A percentile compares a stretch with the other conserved stretches of the same genome.
Evolutionary conservation across 2,329 filamentous ascomycete species (phyloP).

Genomic region (Trichophyton simii): DNA sequence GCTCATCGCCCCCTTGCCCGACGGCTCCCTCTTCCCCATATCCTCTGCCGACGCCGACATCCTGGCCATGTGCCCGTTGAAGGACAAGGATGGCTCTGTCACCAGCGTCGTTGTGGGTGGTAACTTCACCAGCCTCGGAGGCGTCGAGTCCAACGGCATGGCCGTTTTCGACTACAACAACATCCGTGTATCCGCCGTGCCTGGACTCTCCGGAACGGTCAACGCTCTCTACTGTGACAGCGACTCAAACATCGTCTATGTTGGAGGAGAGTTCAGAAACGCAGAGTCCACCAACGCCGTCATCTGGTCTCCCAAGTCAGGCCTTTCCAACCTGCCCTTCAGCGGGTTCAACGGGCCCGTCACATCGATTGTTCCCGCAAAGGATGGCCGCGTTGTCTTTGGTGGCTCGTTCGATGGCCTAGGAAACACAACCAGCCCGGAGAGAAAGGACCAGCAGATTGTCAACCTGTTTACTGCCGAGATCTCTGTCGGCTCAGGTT

Average conservation of each 20-base stretch:
- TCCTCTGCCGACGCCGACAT: constrained; percentile 73
- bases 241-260: constrained; percentile 65
- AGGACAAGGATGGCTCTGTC: constrained; percentile 51
- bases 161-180: constrained; percentile 69
- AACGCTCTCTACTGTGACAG: constrained; percentile 72
- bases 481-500: constrained; percentile 52
- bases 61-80: constrained; percentile 73
- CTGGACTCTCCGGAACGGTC: constrained; percentile 73
- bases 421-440: constrained; percentile 56
- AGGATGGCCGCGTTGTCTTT: constrained; percentile 78
- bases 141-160: constrained; percentile 61
- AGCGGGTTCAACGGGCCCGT: constrained; percentile 91
- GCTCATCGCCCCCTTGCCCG: constrained; percentile 69
- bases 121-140: constrained; percentile 86
- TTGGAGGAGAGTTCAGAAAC: constrained; percentile 74
- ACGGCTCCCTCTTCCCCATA: constrained; percentile 66
- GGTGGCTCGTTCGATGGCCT: constrained; percentile 81
- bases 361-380: constrained; percentile 65
- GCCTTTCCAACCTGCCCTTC: constrained; percentile 75
- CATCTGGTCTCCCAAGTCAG: constrained; percentile 55
- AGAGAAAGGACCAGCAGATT: constrained; percentile 55
- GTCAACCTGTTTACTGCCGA: constrained; percentile 74
- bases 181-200: constrained; percentile 56
- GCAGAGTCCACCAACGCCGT: constrained; percentile 81
- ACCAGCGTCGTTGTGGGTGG: constrained; percentile 75